Percentiles rank a stretch among this genome's conserved stretches.
Evolutionary conservation across 2,329 filamentous ascomycete genomes (phyloP).

Genomic region (Tolypocladium tundrense): DNA sequence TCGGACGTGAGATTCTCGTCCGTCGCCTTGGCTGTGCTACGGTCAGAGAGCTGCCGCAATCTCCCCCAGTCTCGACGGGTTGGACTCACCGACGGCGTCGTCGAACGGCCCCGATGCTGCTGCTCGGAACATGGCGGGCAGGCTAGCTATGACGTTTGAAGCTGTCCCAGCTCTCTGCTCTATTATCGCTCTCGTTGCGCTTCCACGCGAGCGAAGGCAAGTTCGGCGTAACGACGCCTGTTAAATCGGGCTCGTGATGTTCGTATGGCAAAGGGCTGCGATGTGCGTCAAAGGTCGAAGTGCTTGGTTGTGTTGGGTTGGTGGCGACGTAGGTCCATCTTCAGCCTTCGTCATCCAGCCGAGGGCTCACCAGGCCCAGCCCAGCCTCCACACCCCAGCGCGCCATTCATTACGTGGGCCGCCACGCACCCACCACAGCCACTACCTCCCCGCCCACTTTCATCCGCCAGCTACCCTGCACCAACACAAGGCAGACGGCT

Average conservation of each 20-base stretch:
- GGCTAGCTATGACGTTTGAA: constrained; percentile 10
- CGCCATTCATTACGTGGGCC: background rate
- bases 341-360: background rate
- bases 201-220: background rate
- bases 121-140: constrained; percentile 45
- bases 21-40: constrained; percentile 57
- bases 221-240: background rate
- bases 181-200: background rate
- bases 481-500: background rate
- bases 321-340: background rate
- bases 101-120: constrained; percentile 48
- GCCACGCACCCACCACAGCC: background rate
- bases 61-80: background rate
- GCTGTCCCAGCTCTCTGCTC: background rate
- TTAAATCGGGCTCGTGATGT: background rate
- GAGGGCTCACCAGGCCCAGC: background rate
- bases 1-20: constrained; percentile 94
- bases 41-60: constrained; percentile 6
- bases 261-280: background rate
- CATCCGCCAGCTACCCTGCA: background rate
- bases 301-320: background rate
- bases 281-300: background rate
- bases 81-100: constrained; percentile 45
- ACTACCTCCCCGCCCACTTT: background rate
- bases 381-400: background rate